Evolutionary conservation across 371 early-diverging fungal species (phyloP).

Genomic region (Lichtheimia hyalospora): DNA sequence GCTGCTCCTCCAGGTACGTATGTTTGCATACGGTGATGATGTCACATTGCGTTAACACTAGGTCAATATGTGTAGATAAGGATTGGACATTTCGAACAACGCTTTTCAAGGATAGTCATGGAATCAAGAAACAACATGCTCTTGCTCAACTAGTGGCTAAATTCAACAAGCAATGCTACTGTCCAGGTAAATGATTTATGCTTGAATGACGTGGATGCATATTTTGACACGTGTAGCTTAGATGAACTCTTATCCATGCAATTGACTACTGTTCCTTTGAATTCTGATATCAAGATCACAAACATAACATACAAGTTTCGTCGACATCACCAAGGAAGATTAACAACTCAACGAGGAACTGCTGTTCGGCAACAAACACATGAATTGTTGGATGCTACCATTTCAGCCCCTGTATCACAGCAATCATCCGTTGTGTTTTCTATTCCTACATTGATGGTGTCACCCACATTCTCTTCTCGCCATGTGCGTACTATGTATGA

Average conservation of each 20-base stretch:
- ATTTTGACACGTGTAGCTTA: background rate
- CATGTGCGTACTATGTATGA: slow-evolving; percentile 48
- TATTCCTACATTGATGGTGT: slow-evolving; percentile 45
- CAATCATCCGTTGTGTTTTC: slow-evolving; percentile 17
- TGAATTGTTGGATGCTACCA: background rate
- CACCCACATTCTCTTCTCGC: slow-evolving; percentile 42
- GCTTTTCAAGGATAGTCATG: slow-evolving; percentile 4
- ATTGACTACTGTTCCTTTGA: slow-evolving; percentile 1
- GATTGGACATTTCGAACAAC: slow-evolving; percentile 24
- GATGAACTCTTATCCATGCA: slow-evolving; percentile 14
- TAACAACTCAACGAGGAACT: slow-evolving; percentile 12
- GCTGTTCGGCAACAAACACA: background rate
- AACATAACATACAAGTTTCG: slow-evolving; percentile 26
- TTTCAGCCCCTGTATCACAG: background rate
- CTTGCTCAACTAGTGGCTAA: slow-evolving; percentile 22
- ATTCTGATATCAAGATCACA: slow-evolving; percentile 3
- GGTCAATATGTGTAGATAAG: background rate
- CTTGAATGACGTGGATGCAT: background rate
- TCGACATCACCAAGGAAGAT: slow-evolving; percentile 39
- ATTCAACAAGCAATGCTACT: slow-evolving; percentile 25
- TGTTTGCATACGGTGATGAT: background rate
- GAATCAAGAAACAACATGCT: slow-evolving; percentile 15
- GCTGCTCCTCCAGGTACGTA: slow-evolving; percentile 19
- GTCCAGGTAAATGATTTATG: slow-evolving; percentile 17
- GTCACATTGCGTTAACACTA: no score